Percentiles rank a stretch among this genome's conserved stretches.
These are phyloP conservation scores for Lodderomyces margitis DNA, from an alignment of 1,139 yeast genomes.

Conservation along the genomic window DNA sequence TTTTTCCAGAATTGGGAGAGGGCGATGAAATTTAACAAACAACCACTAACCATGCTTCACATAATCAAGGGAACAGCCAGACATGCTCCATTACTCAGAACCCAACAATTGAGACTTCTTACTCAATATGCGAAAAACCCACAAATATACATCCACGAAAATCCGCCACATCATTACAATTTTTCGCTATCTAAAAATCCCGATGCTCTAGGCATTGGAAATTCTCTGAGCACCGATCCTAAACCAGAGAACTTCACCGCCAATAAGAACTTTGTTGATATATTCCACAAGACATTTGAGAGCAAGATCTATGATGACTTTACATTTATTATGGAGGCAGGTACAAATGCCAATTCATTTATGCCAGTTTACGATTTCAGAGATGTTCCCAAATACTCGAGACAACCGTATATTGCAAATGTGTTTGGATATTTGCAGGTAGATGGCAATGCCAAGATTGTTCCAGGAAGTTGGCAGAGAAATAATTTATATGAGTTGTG, in stretches of 20 bases:
- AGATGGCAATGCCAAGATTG: constrained; percentile 52
- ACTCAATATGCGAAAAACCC: constrained; percentile 21
- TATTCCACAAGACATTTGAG: constrained; percentile 28
- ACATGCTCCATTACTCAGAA: constrained; percentile 12
- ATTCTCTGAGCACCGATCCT: constrained; percentile 15
- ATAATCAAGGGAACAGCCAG: not conserved
- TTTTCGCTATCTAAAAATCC: constrained; percentile 20
- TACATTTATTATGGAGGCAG: constrained; percentile 60
- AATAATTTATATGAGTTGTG: constrained; percentile 62
- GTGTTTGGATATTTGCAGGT: constrained; percentile 71
- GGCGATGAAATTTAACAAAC: not conserved
- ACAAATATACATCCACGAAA: constrained; percentile 27
- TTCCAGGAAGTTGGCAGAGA: constrained; percentile 53
- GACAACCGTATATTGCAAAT: constrained; percentile 72
- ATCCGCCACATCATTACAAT: constrained; percentile 13
- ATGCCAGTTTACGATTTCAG: constrained; percentile 77
- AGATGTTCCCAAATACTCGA: constrained; percentile 62
- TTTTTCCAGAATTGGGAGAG: too few relatives aligned
- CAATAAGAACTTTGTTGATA: constrained; percentile 28
- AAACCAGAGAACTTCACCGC: constrained; percentile 25
- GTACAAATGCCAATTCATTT: constrained; percentile 54
- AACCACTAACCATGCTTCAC: not conserved
- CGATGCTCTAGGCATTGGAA: constrained; percentile 33
- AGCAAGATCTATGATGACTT: constrained; percentile 46
- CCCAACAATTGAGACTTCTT: constrained; percentile 7